Evolutionary conservation across 2,329 filamentous ascomycete genomes (phyloP), one percentile per base, ranked within the genome.

Genomic region (Aspergillus glaucus): DNA sequence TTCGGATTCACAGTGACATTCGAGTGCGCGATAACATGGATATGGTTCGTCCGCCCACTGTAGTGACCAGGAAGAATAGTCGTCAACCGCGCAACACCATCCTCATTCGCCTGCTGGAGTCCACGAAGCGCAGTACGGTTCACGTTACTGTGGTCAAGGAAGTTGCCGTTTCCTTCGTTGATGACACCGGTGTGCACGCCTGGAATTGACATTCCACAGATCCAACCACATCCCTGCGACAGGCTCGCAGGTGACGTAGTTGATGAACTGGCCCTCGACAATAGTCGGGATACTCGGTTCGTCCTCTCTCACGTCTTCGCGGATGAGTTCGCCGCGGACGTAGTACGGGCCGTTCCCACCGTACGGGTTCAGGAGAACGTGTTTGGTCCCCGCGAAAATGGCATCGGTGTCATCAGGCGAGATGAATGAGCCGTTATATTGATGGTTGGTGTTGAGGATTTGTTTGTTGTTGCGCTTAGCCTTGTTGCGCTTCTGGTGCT

Each of bases 1-100:
- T 75, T 79, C 32, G 69, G 56, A 40, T 73, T 65, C 17, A 65
- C 39, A 9, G 45, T 46, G 5, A 45, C 51, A 32, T 56, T 54
- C 36, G 52, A 32, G 30, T 76, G 71, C 3, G 69, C 65, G 50
- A 71, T 61, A 48, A 76, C 59, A 57, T 77, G 74, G 47, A 74
- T 70, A 59, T 77, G 74, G 3, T 59, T 64, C 1, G 73, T 59
- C 12, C 74, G 68, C 1, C 69, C 66, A 1, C 53, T 46, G 50
- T 72, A 73, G 53, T 73, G 69, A 15, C 70, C 69, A 0, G 70
- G 71, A 50, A 72, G 57, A 2, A 58, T 55, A 1, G 73, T 75
- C 42, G 73, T 66, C 54, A 77, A 75, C 30, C 63, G 58, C 19
- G 71, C 69, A 30, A 76, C 70, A 42, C 75, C 74, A 28, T 74